These are phyloP conservation scores for Lasiodiplodia sp. DNA, from an alignment of 2,329 filamentous ascomycete species.

Conservation along the genomic window DNA sequence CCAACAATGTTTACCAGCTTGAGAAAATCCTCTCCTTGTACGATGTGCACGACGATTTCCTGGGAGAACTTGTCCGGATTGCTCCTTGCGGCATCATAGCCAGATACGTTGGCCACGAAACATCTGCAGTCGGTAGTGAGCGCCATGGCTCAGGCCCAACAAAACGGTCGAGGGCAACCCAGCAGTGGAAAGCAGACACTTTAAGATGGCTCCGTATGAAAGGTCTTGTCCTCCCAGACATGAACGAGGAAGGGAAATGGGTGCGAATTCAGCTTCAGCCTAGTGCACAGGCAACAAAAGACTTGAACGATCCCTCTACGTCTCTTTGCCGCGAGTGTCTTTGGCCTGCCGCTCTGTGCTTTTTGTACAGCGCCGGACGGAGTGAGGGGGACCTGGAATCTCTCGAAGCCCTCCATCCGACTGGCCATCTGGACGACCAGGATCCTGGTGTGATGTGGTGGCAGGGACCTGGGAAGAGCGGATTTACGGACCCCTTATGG, in stretches of 20 bases:
- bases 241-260: conserved; percentile 35
- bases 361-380: background rate
- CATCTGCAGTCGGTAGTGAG: conserved; percentile 8
- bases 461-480: conserved; percentile 29
- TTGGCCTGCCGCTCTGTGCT: conserved; percentile 48
- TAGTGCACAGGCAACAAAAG: conserved; percentile 7
- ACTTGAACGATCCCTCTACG: conserved; percentile 1
- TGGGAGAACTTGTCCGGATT: conserved; percentile 27
- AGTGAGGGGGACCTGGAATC: background rate
- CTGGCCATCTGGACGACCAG: conserved; percentile 27
- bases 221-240: conserved; percentile 41
- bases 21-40: conserved; percentile 14
- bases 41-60: conserved; percentile 17
- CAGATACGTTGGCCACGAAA: conserved; percentile 26
- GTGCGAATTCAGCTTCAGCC: conserved; percentile 27
- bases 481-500: conserved; percentile 47
- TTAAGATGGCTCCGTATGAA: conserved; percentile 45
- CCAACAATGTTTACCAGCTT: conserved; percentile 17
- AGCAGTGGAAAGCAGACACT: conserved; percentile 43
- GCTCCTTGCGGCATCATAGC: conserved; percentile 25
- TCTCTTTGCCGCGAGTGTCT: conserved; percentile 37
- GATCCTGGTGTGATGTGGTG: conserved; percentile 9
- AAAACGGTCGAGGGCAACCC: conserved; percentile 6
- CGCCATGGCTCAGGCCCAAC: background rate
- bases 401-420: conserved; percentile 21